Evolutionary conservation across 441 rosid genomes (phyloP).

Genomic region (Gossypium armourianum): DNA sequence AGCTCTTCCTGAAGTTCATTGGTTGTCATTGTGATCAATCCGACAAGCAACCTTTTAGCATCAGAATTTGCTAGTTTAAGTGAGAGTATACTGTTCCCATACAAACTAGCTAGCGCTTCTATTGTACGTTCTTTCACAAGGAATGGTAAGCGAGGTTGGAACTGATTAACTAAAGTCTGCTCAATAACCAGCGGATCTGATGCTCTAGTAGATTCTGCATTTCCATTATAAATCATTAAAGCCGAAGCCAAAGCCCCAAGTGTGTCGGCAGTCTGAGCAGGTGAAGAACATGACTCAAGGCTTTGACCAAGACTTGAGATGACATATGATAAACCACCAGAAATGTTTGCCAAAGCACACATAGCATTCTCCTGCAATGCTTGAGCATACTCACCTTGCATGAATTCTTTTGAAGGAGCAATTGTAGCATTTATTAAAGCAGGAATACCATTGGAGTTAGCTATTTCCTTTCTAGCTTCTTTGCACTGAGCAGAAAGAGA

Average conservation of each 20-base stretch:
- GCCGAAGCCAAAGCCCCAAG: constrained; percentile 98
- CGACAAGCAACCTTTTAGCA: constrained; percentile 94
- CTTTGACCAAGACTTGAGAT: constrained; percentile 99
- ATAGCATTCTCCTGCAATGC: constrained; percentile 97
- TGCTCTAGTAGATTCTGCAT: constrained; percentile 69
- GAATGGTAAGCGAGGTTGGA: constrained; percentile 70
- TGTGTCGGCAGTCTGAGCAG: constrained; percentile 93
- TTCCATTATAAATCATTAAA: constrained; percentile 86
- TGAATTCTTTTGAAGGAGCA: constrained; percentile 97
- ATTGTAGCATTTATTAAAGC: constrained; percentile 87
- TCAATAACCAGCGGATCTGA: constrained; percentile 70
- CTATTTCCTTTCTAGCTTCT: constrained; percentile 88
- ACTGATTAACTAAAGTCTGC: constrained; percentile 81
- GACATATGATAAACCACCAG: constrained; percentile 94
- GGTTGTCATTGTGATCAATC: constrained; percentile 91
- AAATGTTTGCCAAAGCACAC: constrained; percentile 97
- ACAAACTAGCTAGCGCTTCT: constrained; percentile 97
- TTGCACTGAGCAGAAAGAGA: constrained; percentile 86
- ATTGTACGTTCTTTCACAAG: constrained; percentile 98
- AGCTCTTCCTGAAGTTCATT: constrained; percentile 96
- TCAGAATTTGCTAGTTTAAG: constrained; percentile 66
- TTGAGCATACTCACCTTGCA: constrained; percentile 98
- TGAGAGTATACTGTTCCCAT: constrained; percentile 72
- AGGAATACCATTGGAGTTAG: constrained; percentile 82
- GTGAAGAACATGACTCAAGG: constrained; percentile 92